A percentile compares a stretch with the other conserved stretches of the same genome.
These are phyloP conservation scores for Ceratobasidium sp. DNA, from an alignment of 1,284 basidiomycete genomes.

Conservation along the genomic window DNA sequence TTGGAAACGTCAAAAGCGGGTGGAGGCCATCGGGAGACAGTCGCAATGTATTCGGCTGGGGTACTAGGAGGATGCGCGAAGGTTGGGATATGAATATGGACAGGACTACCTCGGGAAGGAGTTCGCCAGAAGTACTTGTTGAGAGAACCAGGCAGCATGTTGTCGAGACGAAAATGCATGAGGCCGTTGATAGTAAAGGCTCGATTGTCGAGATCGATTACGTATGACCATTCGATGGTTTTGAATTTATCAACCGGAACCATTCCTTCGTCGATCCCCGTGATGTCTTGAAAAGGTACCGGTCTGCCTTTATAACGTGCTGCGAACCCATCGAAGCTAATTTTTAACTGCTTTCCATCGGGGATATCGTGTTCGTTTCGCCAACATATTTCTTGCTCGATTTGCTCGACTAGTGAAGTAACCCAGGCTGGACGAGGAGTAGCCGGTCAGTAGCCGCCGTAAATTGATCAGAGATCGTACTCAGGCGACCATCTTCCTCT, in stretches of 20 bases:
- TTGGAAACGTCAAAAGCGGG: neutral
- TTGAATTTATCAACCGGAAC: too few relatives aligned
- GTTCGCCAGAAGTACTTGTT: neutral
- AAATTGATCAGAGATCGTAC: neutral
- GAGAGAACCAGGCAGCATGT: conserved; percentile 4
- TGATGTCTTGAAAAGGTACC: neutral
- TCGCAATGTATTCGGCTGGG: neutral
- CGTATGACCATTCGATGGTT: conserved; percentile 1
- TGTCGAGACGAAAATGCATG: conserved; percentile 25
- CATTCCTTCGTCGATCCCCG: neutral
- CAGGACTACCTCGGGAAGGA: neutral
- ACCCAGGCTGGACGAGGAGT: conserved; percentile 1
- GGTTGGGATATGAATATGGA: neutral
- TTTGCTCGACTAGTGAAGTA: neutral
- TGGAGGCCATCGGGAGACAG: conserved; percentile 9
- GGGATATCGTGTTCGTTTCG: neutral
- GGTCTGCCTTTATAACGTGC: neutral
- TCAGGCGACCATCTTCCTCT: neutral
- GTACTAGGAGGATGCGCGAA: neutral
- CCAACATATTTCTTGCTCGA: neutral
- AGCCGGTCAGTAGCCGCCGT: neutral
- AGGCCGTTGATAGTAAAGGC: conserved; percentile 37
- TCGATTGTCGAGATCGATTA: conserved; percentile 32
- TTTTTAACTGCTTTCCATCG: too few relatives aligned
- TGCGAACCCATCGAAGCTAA: too few relatives aligned